Percentiles rank a stretch among this genome's conserved stretches.
phyloP scores from a whole-genome alignment of 2,329 filamentous ascomycete species.

The Trichoderma sp. region DNA sequence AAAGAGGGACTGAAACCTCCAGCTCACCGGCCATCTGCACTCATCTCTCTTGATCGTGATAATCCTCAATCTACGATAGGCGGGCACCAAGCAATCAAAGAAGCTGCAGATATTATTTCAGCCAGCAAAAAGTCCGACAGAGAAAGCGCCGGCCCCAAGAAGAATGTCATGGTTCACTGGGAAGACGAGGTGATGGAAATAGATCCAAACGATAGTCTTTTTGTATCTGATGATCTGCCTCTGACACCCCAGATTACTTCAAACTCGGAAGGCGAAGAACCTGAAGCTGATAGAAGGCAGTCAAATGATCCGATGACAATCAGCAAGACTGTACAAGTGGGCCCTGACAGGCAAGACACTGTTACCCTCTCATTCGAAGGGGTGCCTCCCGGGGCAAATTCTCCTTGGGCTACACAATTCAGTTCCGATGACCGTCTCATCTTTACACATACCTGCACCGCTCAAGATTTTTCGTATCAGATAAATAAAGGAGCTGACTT shows the following conservation, averaged over 20 bases:
- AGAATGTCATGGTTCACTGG: conserved; percentile 33
- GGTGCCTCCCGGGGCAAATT: conserved; percentile 28
- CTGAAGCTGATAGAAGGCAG: not conserved
- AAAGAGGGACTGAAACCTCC: conserved; percentile 48
- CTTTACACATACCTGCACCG: conserved; percentile 44
- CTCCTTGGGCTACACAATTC: conserved; percentile 38
- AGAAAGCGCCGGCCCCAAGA: not conserved
- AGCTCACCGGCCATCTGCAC: conserved; percentile 39
- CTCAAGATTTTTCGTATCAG: conserved; percentile 38
- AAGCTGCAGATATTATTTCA: not conserved
- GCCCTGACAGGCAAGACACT: conserved; percentile 5
- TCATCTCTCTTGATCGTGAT: conserved; percentile 39
- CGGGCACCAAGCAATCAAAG: not conserved
- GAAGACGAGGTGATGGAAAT: conserved; percentile 34
- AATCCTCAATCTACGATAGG: not conserved
- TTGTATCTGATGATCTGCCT: conserved; percentile 29
- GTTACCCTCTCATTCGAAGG: conserved; percentile 30
- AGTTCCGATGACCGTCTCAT: conserved; percentile 33
- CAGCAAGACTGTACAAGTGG: conserved; percentile 30
- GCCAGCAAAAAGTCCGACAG: not conserved
- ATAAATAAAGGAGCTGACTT: conserved; percentile 18
- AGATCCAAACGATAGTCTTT: conserved; percentile 34
- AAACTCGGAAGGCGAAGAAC: conserved; percentile 1
- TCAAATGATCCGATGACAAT: not conserved
- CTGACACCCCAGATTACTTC: not conserved